These are phyloP conservation scores for Auriscalpium vulgare DNA, from an alignment of 768 basidiomycete genomes.

Conservation along the genomic window DNA sequence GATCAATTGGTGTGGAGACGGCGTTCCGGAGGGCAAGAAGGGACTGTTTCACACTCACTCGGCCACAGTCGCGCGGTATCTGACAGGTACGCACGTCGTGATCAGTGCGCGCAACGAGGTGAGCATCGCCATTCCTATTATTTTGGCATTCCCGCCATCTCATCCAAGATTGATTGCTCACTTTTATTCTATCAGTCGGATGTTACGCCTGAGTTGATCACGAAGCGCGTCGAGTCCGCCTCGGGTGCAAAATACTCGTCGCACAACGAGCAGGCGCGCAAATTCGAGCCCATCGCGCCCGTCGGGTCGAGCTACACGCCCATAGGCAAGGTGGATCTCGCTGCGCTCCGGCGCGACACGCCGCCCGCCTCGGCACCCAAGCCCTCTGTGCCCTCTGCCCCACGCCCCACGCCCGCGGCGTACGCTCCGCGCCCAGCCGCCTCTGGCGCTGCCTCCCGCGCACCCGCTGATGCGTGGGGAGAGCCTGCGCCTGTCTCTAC, in stretches of 20 bases:
- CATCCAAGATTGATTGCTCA: background rate
- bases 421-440: conserved; percentile 13
- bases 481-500: conserved; percentile 35
- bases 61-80: conserved; percentile 66
- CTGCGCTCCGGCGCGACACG: conserved; percentile 32
- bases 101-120: conserved; percentile 86
- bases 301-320: conserved; percentile 74
- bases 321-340: conserved; percentile 66
- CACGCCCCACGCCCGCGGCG: conserved; percentile 41
- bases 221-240: conserved; percentile 79
- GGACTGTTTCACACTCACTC: conserved; percentile 90
- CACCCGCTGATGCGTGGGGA: conserved; percentile 54
- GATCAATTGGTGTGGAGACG: conserved; percentile 96
- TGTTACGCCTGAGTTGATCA: conserved; percentile 71
- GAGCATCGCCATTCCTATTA: conserved; percentile 13
- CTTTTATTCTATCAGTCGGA: conserved; percentile 49
- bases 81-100: conserved; percentile 80
- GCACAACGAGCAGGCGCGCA: conserved; percentile 70
- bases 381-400: conserved; percentile 32
- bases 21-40: conserved; percentile 88
- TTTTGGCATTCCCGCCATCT: background rate
- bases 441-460: conserved; percentile 25
- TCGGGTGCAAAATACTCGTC: conserved; percentile 87
- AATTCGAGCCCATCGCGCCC: conserved; percentile 72
- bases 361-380: conserved; percentile 11